Conservation (phyloP, 495 filamentous ascomycete genomes). For the Amphirosellinia nigrospora region DNA sequence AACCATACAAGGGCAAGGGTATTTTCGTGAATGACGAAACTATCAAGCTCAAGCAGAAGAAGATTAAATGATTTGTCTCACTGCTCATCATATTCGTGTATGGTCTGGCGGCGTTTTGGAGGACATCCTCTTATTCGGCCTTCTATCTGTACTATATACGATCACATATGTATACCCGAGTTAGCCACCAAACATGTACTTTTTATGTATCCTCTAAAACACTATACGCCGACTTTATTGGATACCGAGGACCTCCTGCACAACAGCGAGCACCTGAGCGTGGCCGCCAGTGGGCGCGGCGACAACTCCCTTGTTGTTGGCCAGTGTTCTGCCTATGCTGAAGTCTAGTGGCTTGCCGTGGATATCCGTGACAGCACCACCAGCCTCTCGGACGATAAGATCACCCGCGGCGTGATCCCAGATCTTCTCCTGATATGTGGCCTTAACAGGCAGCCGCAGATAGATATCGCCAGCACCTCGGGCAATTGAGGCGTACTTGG, state of each 20-base stretch:
- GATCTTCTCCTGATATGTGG: constrained; percentile 96
- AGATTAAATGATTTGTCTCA: constrained; percentile 76
- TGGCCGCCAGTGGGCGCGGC: constrained; percentile 81
- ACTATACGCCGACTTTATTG: constrained; percentile 33
- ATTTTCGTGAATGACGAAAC: constrained; percentile 98
- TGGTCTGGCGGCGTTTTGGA: constrained; percentile 19
- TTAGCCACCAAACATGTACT: constrained; percentile 34
- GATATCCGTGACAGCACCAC: constrained; percentile 88
- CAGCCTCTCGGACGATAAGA: constrained; percentile 91
- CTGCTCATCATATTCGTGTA: constrained; percentile 34
- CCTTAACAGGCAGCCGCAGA: constrained; percentile 80
- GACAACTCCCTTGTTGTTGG: constrained; percentile 89
- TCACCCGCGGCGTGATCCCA: constrained; percentile 99
- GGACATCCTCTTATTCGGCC: constrained; percentile 17
- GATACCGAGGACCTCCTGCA: constrained; percentile 73
- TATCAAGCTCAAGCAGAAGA: constrained; percentile 97
- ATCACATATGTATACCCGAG: constrained; percentile 38
- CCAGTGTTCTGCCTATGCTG: constrained; percentile 81
- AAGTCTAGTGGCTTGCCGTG: constrained; percentile 84
- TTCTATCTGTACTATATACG: constrained; percentile 40
- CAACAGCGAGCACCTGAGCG: constrained; percentile 75
- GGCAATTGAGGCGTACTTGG: constrained; percentile 97
- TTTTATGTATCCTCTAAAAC: constrained; percentile 33
- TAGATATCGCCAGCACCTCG: constrained; percentile 95
- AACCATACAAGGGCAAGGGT: constrained; percentile 99